Base-by-base conservation (phyloP, 805 yeast genomes). In the Yarrowia sp. region DNA sequence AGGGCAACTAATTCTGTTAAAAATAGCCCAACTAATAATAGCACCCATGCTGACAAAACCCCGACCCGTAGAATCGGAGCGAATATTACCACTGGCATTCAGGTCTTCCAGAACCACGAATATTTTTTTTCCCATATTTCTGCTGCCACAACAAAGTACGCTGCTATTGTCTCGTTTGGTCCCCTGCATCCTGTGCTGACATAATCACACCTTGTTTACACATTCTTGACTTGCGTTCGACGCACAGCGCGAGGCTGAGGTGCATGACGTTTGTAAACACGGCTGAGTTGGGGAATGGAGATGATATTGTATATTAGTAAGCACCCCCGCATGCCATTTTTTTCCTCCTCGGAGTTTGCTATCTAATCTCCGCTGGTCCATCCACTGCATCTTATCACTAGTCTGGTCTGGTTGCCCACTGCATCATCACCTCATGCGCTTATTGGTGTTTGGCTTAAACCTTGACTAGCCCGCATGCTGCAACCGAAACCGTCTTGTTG, bases 391-490 rank as follows among this genome's bases (percentile, higher is more conserved):
- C 46, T 43, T 8, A 26, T 3, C 33, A 44, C 33, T n/a, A 44
- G 17, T 14, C 11, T 3, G 10, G n/a, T 17, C 38, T 12, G 28
- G 28, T 48, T 32, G 54, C 38, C 54, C 38, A 12, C 54, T 48
- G 52, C 52, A 48, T 48, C 58, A 51, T 51, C 58, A 28, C 56
- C 56, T 26, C 40, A 32, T 26, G 56, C 58, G 58, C 58, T 33
- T 33, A 33, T 33, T 11, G 7, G 16, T 6, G 11, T 51, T 51
- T 32, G 40, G 14, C 56, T 19, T 22, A 33, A 16, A 32, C 28
- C 17, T 8, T 9, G 19, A 17, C 22, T 26, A 2, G 30, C 51
- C n/a, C 40, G 38, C 56, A 49, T 49, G 36, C 35, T 46, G 52
- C 54, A 32, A 28, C 38, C 54, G 38, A 21, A 48, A 28, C 35